Evolutionary conservation across 495 filamentous ascomycete genomes (phyloP).

Genomic region (Tuber indicum): DNA sequence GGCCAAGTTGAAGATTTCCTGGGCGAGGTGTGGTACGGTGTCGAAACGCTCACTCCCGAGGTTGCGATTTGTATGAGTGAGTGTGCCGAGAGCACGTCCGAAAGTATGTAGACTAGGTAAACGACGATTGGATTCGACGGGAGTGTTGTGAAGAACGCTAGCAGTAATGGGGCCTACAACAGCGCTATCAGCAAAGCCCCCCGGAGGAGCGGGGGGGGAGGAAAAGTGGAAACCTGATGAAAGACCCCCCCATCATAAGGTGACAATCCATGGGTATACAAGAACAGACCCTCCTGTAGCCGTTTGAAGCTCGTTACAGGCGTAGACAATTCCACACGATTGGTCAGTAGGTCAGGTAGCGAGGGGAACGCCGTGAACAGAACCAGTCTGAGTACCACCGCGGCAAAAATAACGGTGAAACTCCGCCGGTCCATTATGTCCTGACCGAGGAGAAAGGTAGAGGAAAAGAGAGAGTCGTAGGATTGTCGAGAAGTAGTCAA

Average conservation of each 20-base stretch:
- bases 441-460: background rate
- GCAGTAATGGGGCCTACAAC: constrained; percentile 70
- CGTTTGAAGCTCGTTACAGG: constrained; percentile 97
- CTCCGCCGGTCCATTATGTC: constrained; percentile 63
- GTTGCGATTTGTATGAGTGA: constrained; percentile 78
- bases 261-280: constrained; percentile 92
- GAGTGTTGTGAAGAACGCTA: constrained; percentile 82
- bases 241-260: constrained; percentile 97
- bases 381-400: constrained; percentile 70
- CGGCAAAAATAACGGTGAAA: constrained; percentile 65
- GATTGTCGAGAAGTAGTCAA: background rate
- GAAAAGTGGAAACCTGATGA: constrained; percentile 60
- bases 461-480: background rate
- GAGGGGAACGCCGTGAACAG: constrained; percentile 75
- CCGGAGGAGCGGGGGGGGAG: background rate
- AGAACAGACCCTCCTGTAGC: constrained; percentile 93
- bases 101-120: constrained; percentile 68
- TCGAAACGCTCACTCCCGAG: constrained; percentile 66
- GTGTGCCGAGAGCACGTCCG: constrained; percentile 77
- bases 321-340: constrained; percentile 91
- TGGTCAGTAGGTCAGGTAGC: constrained; percentile 77
- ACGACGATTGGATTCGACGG: constrained; percentile 66
- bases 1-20: constrained; percentile 73
- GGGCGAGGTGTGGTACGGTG: constrained; percentile 66
- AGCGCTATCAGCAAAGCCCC: constrained; percentile 10